phyloP scores from a whole-genome alignment of 345 rosid genomes.

The Aethionema arabicum region DNA sequence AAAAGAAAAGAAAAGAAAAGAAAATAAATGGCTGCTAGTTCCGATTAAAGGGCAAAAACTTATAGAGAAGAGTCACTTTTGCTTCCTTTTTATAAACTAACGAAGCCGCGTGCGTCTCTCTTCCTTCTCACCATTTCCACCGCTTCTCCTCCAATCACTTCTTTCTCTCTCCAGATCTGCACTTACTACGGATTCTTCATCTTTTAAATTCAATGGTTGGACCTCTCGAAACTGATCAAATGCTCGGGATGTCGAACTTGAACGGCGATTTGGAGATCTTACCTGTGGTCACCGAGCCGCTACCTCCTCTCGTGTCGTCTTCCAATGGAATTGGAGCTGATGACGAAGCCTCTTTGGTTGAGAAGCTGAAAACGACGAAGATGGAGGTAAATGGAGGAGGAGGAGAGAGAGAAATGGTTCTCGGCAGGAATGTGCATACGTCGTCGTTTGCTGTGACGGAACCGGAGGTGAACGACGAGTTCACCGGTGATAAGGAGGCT shows the following conservation, averaged over 20 bases:
- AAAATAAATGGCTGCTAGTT: neutral
- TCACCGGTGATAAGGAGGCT: slow-evolving; percentile 91
- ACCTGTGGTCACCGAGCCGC: slow-evolving; percentile 43
- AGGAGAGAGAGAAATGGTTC: slow-evolving; percentile 59
- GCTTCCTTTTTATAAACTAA: slow-evolving; percentile 5
- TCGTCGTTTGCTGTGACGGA: slow-evolving; percentile 81
- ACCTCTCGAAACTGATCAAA: slow-evolving; percentile 31
- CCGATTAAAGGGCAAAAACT: neutral
- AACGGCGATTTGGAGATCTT: slow-evolving; percentile 33
- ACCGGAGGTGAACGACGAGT: slow-evolving; percentile 84
- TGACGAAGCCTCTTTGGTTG: neutral
- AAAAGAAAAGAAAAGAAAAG: neutral
- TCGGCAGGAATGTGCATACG: slow-evolving; percentile 82
- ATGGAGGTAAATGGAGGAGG: slow-evolving; percentile 4
- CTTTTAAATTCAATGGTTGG: slow-evolving; percentile 35
- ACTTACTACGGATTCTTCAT: slow-evolving; percentile 5
- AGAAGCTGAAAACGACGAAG: slow-evolving; percentile 26
- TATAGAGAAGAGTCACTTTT: slow-evolving; percentile 19
- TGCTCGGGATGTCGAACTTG: neutral
- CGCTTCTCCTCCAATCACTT: slow-evolving; percentile 27
- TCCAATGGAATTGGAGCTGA: slow-evolving; percentile 19
- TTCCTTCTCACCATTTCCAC: slow-evolving; percentile 26
- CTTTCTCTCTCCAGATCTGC: slow-evolving; percentile 28
- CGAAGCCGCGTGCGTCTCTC: slow-evolving; percentile 27
- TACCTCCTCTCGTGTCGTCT: slow-evolving; percentile 43